phyloP scores from a whole-genome alignment of 495 filamentous ascomycete genomes.

The Neurospora sp. region DNA sequence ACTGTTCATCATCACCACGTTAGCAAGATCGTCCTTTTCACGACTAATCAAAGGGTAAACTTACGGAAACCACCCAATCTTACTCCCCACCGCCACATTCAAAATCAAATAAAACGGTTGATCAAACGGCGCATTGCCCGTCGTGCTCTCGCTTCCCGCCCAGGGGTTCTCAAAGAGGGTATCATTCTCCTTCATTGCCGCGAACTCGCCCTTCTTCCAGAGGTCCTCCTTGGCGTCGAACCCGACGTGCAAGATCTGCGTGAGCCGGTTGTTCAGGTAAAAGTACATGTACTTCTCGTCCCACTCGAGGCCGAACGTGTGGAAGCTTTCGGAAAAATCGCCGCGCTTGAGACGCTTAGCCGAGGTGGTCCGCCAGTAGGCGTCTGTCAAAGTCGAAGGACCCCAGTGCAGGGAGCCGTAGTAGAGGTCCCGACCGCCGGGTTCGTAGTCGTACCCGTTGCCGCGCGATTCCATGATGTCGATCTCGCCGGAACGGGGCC shows the following conservation, averaged over 20 bases:
- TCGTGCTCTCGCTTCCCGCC: conserved; percentile 1
- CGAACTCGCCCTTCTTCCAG: conserved; percentile 49
- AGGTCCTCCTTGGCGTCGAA: conserved; percentile 40
- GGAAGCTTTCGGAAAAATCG: conserved; percentile 18
- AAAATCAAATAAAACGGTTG: conserved; percentile 58
- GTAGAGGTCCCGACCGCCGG: conserved; percentile 11
- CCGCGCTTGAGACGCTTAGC: conserved; percentile 11
- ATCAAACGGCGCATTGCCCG: conserved; percentile 51
- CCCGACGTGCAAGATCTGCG: conserved; percentile 50
- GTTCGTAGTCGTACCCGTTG: conserved; percentile 5
- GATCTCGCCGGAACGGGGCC: conserved; percentile 26
- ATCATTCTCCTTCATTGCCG: conserved; percentile 42
- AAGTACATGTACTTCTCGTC: conserved; percentile 59
- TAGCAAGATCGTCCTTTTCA: neutral
- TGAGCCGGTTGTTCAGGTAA: conserved; percentile 51
- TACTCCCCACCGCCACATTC: conserved; percentile 55
- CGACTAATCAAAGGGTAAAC: neutral
- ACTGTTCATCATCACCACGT: conserved; percentile 9
- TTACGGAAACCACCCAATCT: conserved; percentile 52
- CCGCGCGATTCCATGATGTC: conserved; percentile 23
- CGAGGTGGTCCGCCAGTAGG: conserved; percentile 14
- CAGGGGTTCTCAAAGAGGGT: conserved; percentile 43
- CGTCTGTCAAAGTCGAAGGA: conserved; percentile 8
- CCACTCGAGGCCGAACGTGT: conserved; percentile 61
- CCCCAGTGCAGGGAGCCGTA: conserved; percentile 22